Conservation (phyloP, 2,329 filamentous ascomycete species). For the Ophiognomonia clavigignenti-juglandacearum region DNA sequence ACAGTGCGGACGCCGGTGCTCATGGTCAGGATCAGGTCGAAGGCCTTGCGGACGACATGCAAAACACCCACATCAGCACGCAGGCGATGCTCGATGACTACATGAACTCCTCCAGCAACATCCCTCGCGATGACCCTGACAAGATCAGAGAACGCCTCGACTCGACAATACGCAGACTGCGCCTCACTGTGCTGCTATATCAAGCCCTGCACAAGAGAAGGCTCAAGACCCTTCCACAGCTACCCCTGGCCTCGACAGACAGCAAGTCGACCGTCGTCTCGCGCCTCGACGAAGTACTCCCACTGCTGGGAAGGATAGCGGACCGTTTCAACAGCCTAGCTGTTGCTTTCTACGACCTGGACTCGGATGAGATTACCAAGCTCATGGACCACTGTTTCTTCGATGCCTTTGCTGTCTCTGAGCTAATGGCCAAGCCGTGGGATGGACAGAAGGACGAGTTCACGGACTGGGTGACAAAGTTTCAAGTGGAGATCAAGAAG, state of each 20-base stretch:
- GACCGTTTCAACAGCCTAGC: slow-evolving; percentile 67
- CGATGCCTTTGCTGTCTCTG: slow-evolving; percentile 52
- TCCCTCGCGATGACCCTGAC: slow-evolving; percentile 60
- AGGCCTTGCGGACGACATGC: slow-evolving; percentile 23
- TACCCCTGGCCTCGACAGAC: slow-evolving; percentile 17
- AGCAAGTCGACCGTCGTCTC: slow-evolving; percentile 26
- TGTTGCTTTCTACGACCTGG: slow-evolving; percentile 66
- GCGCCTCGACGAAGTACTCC: slow-evolving; percentile 52
- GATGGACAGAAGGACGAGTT: slow-evolving; percentile 68
- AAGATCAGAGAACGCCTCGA: slow-evolving; percentile 62
- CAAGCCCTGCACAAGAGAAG: slow-evolving; percentile 66
- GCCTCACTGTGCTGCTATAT: slow-evolving; percentile 64
- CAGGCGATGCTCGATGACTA: slow-evolving; percentile 63
- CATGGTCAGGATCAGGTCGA: slow-evolving; percentile 39
- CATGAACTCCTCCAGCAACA: slow-evolving; percentile 56
- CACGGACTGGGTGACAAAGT: slow-evolving; percentile 65
- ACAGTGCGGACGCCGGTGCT: slow-evolving; percentile 39
- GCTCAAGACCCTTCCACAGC: slow-evolving; percentile 51
- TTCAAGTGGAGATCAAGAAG: slow-evolving; percentile 48
- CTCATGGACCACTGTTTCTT: slow-evolving; percentile 55
- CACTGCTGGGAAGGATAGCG: slow-evolving; percentile 54
- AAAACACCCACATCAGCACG: slow-evolving; percentile 30
- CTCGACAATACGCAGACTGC: slow-evolving; percentile 57
- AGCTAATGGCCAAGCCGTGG: slow-evolving; percentile 57
- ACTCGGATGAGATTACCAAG: slow-evolving; percentile 52